Evolutionary conservation across 2,329 filamentous ascomycete genomes (phyloP).

Genomic region (Apiospora hydei): DNA sequence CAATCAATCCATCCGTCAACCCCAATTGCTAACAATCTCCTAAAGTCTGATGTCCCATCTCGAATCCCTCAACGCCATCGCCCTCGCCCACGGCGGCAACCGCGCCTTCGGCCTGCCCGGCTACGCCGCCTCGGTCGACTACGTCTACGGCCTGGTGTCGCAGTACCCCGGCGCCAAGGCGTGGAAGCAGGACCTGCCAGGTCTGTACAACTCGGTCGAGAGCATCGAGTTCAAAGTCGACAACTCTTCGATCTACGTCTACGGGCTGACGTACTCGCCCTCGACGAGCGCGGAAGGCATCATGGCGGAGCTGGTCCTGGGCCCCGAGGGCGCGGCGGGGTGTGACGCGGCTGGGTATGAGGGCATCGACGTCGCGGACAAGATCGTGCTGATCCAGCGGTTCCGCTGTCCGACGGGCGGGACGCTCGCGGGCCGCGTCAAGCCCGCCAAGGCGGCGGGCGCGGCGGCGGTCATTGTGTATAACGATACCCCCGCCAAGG

Average conservation of each 20-base stretch:
- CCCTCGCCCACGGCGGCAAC: slow-evolving; percentile 57
- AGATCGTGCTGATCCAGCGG: slow-evolving; percentile 50
- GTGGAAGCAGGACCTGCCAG: slow-evolving; percentile 58
- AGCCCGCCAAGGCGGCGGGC: slow-evolving; percentile 44
- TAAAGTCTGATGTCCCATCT: slow-evolving; percentile 54
- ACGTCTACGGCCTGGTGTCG: slow-evolving; percentile 53
- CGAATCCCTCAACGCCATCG: slow-evolving; percentile 54
- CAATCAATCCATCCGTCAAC: background rate
- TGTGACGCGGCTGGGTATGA: slow-evolving; percentile 47
- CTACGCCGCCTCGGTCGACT: slow-evolving; percentile 57
- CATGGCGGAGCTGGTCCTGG: slow-evolving; percentile 48
- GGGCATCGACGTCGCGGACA: slow-evolving; percentile 46
- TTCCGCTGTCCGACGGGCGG: slow-evolving; percentile 49
- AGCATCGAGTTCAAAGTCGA: slow-evolving; percentile 48
- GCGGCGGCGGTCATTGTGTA: slow-evolving; percentile 52
- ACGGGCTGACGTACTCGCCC: slow-evolving; percentile 54
- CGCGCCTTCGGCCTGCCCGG: slow-evolving; percentile 60
- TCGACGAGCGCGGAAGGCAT: slow-evolving; percentile 54
- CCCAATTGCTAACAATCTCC: background rate
- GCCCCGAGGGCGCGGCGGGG: slow-evolving; percentile 47
- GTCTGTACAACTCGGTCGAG: slow-evolving; percentile 50
- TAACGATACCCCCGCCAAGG: slow-evolving; percentile 44
- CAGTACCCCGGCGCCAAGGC: slow-evolving; percentile 46
- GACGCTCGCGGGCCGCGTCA: slow-evolving; percentile 48
- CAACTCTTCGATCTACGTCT: slow-evolving; percentile 44